Base-by-base conservation (phyloP, 2,329 filamentous ascomycete species). In the Alternaria alternata region DNA sequence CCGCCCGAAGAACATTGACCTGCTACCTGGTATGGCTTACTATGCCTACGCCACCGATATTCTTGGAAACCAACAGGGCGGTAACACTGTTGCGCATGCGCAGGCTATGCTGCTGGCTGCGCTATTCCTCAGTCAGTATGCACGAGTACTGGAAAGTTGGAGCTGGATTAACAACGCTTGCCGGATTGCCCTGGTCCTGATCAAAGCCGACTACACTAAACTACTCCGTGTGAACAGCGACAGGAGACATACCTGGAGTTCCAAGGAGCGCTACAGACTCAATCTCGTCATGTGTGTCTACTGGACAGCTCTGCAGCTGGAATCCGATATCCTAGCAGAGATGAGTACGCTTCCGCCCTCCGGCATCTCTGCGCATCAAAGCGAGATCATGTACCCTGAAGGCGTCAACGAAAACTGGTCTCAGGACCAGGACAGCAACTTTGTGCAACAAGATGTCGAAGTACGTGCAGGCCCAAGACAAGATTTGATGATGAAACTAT, bases 261-360 rank as follows among this genome's bases (percentile, higher is more conserved):
- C 66, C 2, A 73, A 74, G 54, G 74, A 77, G 53, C 63, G 66
- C 2, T 75, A 76, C 52, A 65, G 73, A 43, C 60, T 75, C 32
- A 82, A 82, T 47, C 66, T 83, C 42, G 79, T 83, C 24, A 78
- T 82, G 57, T 74, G 96, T 68, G 90, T 92, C 0, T 97, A 94
- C 71, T 98, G 94, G 94, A 95, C 94, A 7, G 96, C 92, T 75
- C 82, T 97, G 64, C 94, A 98, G 73, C 84, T 98, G 11, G 94
- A 98, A 79, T 97, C 90, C 78, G 94, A 98, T 76, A 92, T 98
- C 46, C 85, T 97, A 47, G 95, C 95, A 3, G 95, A 99, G 78
- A 84, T 98, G 60, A 86, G 87, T 48, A 76, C 72, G 59, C 80
- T 90, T 14, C 87, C 87, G 5, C 82, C 84, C 1, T 89, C 87